Conservation (phyloP, 202 grass and related monocot genomes). For the Miscanthus sacchariflorus region DNA sequence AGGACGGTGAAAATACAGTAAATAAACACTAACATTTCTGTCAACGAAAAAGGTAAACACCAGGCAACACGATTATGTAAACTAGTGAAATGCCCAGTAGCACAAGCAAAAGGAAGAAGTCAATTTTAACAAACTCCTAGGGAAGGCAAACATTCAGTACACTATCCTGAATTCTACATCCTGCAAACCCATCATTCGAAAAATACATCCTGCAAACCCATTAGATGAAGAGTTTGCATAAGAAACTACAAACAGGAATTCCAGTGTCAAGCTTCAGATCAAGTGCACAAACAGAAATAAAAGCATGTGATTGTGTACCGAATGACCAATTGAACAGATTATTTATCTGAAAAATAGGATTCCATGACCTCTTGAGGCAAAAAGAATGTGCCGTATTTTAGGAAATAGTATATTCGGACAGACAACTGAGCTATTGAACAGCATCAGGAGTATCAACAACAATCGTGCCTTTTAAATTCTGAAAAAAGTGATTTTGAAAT, state of each 20-base stretch:
- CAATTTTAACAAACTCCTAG: neutral
- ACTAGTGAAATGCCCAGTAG: neutral
- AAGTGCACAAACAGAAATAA: neutral
- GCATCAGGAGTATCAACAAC: neutral
- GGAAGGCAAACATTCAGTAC: neutral
- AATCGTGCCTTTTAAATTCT: neutral
- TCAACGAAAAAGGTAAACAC: neutral
- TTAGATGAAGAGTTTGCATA: neutral
- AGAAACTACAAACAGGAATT: constrained; percentile 1
- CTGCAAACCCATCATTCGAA: neutral
- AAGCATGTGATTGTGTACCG: neutral
- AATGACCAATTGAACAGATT: neutral
- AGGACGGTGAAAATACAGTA: neutral
- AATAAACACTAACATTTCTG: neutral
- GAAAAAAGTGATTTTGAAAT: neutral
- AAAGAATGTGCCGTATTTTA: neutral
- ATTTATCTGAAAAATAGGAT: constrained; percentile 14
- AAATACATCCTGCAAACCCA: neutral
- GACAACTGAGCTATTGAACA: constrained; percentile 6
- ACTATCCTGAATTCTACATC: neutral
- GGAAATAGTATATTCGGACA: neutral
- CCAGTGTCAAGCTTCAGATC: neutral
- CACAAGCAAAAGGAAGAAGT: neutral
- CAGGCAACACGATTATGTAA: neutral
- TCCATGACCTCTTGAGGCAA: neutral